These are phyloP conservation scores for Setaria italica DNA, from an alignment of 202 grass and related monocot genomes.

Conservation along the genomic window DNA sequence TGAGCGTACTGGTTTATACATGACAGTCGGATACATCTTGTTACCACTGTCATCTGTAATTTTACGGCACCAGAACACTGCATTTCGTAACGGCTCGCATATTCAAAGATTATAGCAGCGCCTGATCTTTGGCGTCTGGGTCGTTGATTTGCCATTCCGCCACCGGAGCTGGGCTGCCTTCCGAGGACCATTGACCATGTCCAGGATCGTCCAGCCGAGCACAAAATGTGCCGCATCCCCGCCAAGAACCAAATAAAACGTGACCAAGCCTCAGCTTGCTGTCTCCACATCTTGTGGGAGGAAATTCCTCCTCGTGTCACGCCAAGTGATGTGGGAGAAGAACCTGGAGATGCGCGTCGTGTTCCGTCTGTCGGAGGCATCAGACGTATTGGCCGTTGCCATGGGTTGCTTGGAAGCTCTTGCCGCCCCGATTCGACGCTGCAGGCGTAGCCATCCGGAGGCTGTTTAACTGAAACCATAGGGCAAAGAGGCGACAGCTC, in stretches of 20 bases:
- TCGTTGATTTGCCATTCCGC: not conserved
- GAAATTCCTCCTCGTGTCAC: not conserved
- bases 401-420: constrained; percentile 17
- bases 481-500: not conserved
- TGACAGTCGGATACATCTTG: not conserved
- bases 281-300: too few species aligned
- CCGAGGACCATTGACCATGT: too few species aligned
- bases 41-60: not conserved
- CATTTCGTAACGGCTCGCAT: not conserved
- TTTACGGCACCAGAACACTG: too few species aligned
- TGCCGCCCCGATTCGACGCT: constrained; percentile 21
- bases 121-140: not conserved
- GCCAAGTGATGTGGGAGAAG: not conserved
- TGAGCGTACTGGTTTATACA: too few species aligned
- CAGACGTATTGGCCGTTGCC: not conserved
- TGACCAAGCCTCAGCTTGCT: too few species aligned
- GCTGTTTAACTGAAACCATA: not conserved
- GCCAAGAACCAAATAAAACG: too few species aligned
- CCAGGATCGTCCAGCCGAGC: too few species aligned
- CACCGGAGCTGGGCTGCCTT: too few species aligned
- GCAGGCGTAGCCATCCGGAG: not conserved
- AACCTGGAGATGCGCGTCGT: constrained; percentile 2
- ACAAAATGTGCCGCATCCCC: too few species aligned
- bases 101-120: not conserved
- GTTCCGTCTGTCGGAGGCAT: not conserved